Percentiles rank a stretch among this genome's conserved stretches.
phyloP scores from a whole-genome alignment of 805 yeast species.

The Candida silvatica region DNA sequence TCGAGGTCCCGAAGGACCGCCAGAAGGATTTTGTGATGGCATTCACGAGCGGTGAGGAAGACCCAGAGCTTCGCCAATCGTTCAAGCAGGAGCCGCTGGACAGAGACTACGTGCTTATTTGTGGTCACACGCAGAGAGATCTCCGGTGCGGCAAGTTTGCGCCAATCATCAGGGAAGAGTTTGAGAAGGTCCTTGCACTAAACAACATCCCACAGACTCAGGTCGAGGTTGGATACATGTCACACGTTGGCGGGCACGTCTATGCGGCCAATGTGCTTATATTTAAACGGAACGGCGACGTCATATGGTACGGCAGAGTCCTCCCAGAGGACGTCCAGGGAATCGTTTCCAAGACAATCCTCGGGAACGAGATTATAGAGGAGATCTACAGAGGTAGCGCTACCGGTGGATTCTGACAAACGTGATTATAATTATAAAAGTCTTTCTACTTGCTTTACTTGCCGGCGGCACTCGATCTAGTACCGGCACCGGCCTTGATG shows the following conservation, averaged over 20 bases:
- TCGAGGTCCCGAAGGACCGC: constrained; percentile 25
- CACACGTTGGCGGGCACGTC: constrained; percentile 83
- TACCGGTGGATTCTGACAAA: not conserved
- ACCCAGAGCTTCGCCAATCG: constrained; percentile 8
- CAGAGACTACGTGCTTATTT: constrained; percentile 38
- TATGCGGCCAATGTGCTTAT: constrained; percentile 76
- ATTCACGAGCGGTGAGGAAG: not conserved
- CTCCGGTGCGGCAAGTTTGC: constrained; percentile 61
- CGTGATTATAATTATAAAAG: not conserved
- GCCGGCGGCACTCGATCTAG: constrained; percentile 52
- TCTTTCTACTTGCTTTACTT: not conserved
- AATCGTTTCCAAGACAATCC: constrained; percentile 46
- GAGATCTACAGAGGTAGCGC: constrained; percentile 46
- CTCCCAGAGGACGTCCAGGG: constrained; percentile 60
- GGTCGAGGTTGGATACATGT: constrained; percentile 40
- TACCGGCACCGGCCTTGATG: constrained; percentile 62
- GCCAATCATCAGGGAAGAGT: constrained; percentile 46
- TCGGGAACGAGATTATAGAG: constrained; percentile 39
- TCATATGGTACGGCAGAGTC: constrained; percentile 75
- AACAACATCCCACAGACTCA: constrained; percentile 8
- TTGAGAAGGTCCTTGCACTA: constrained; percentile 32
- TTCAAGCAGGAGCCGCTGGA: constrained; percentile 8
- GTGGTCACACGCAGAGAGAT: constrained; percentile 63
- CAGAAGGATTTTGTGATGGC: constrained; percentile 29
- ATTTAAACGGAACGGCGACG: constrained; percentile 35